Evolutionary conservation across 2,329 filamentous ascomycete genomes (phyloP), one percentile per base, ranked within the genome.

Genomic region (Sarocladium brachiariae): DNA sequence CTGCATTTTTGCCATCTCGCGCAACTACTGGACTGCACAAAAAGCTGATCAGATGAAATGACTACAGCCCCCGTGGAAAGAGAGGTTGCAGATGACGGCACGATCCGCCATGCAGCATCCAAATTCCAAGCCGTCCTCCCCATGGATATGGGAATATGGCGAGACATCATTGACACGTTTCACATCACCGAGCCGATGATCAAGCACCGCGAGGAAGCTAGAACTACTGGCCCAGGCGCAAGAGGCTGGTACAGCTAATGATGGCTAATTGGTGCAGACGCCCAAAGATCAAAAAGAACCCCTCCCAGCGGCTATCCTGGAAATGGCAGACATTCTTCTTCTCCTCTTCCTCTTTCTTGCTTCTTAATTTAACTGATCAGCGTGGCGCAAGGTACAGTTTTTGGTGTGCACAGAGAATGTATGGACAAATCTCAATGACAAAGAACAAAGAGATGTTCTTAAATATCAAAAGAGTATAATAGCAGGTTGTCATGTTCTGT

Each of bases 81-180:
- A 61, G 61, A 76, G 65, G 56, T 75, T 59, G 60, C 77, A 47
- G 71, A 71, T 51, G 76, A 73, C 57, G 73, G 71, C 23, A 60
- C 60, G 14, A 64, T 68, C 18, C 65, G 65, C 50, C 75, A 79
- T 53, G 77, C 80, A 35, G 72, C 80, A 16, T 74, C 81, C 53
- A 83, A 87, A 58, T 86, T 93, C 55, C 93, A 99, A 68, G 88
- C 91, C 11, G 85, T 99, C 19, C 81, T 97, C 63, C 85, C 87
- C 11, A 80, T 99, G 54, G 90, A 97, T 58, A 93, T 90, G 73
- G 76, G 80, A 1, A 87, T 80, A 0, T 99, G 92, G 92, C 73
- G 81, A 57, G 79, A 87, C 18, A 75, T 96, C 39, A 84, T 95
- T 46, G 67, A 86, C 9, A 81, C 80, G 0, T 95, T 91, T 60